Base-by-base conservation (phyloP, 257 asterid species). In the Agastache rugosa region DNA sequence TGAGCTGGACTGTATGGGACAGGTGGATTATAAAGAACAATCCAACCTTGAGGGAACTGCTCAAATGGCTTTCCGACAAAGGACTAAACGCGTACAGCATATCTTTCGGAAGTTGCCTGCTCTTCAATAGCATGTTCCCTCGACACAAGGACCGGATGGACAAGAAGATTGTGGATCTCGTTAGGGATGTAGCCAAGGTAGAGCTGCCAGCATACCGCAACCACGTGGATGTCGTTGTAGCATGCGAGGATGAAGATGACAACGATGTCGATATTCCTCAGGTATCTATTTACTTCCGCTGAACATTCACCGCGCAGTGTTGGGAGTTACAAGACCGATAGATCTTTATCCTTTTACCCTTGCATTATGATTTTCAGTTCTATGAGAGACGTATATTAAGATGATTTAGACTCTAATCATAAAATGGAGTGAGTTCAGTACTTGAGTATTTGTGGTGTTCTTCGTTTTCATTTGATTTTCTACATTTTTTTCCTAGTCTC, bases 1-100 rank as follows among this genome's bases (percentile, higher is more conserved):
- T 85, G 97, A 93, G 87, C 85, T 93, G 98, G 98, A 90, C 98
- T 1, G 90, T 90, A 1, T 93, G 98, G 98, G 98, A 93, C 77
- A 63, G 98, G 54, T 93, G 98, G 98, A 81, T 85, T 44, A 68
- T 93, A 20, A 79, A 60, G 76, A 75, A 83, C 77, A 86, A 87
- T 58, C 98, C 97, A 0, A 90, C 96, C 17, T 64, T 92, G 69
- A 82, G 89, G 75, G 96, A 90, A 35, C 79, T 92, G 42, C 87
- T 92, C 83, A 76, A 84, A 20, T 90, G 97, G 98, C 91, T 92
- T 17, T 56, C 86, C 2, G 90, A 92, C 76, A 87, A 89, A 83
- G 97, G 97, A 5, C 82, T 92, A 79, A 86, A 80, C 45, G 96
- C 97, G 0, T 92, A 90, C 71, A 92, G 98, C 82, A 85, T 92